Percentiles rank a stretch among this genome's conserved stretches.
These are phyloP conservation scores for Pseudodiploospora longispora DNA, from an alignment of 2,329 filamentous ascomycete species.

Conservation along the genomic window DNA sequence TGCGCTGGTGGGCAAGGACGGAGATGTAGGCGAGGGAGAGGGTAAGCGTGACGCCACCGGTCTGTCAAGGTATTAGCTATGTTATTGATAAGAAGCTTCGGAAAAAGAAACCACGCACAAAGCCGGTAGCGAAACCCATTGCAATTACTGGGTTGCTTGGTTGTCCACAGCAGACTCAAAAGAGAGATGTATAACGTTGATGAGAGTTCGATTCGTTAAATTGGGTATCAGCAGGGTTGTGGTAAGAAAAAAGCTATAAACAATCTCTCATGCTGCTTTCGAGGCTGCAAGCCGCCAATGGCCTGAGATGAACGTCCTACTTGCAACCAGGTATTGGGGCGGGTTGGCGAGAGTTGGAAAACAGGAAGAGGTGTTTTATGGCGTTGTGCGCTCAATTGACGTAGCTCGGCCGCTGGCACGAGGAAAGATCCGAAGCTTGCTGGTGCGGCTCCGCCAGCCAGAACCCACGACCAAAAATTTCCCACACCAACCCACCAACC, in stretches of 20 bases:
- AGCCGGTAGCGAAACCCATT: constrained; percentile 69
- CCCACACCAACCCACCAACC: constrained; percentile 14
- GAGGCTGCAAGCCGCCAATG: constrained; percentile 17
- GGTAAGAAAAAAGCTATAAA: constrained; percentile 10
- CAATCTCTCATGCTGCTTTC: constrained; percentile 25
- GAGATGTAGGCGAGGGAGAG: constrained; percentile 66
- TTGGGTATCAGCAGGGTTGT: too few relatives aligned
- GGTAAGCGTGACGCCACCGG: constrained; percentile 68
- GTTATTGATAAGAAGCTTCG: background rate
- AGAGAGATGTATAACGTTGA: too few relatives aligned
- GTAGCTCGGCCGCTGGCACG: constrained; percentile 16
- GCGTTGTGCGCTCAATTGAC: constrained; percentile 6
- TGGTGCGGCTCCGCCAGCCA: constrained; percentile 8
- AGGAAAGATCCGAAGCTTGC: constrained; percentile 17
- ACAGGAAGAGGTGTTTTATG: background rate
- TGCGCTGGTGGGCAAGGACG: constrained; percentile 60
- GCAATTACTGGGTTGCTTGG: constrained; percentile 11
- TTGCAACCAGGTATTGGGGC: too few relatives aligned
- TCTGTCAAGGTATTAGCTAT: constrained; percentile 35
- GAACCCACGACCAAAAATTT: constrained; percentile 24
- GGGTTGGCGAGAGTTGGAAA: background rate
- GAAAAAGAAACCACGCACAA: constrained; percentile 48
- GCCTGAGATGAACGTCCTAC: background rate
- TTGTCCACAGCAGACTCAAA: constrained; percentile 5
- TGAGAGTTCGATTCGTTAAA: too few relatives aligned